These are phyloP conservation scores for Crithidia bombi DNA, from an alignment of 208 protist genomes.

Conservation along the genomic window DNA sequence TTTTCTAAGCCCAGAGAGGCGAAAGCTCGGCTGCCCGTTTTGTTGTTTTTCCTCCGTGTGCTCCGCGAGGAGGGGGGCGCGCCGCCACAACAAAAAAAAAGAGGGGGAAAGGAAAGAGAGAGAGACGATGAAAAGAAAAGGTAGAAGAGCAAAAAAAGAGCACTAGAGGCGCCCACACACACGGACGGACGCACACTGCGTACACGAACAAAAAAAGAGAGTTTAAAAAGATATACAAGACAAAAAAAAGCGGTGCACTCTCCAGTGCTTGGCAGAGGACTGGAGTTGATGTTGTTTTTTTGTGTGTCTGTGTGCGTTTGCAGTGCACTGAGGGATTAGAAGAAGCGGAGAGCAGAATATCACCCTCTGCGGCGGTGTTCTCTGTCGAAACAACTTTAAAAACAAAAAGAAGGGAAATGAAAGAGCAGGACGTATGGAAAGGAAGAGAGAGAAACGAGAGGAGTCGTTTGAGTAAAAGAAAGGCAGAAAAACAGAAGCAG, in stretches of 20 bases:
- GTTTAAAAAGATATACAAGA: background rate
- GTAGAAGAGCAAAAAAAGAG: background rate
- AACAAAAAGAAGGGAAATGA: constrained; percentile 10
- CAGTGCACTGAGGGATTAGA: background rate
- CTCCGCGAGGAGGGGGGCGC: too few relatives aligned
- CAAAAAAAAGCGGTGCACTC: background rate
- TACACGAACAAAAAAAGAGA: background rate
- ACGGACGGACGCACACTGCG: too few relatives aligned
- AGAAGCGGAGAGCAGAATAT: constrained; percentile 11
- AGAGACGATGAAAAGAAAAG: background rate
- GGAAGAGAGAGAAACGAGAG: background rate
- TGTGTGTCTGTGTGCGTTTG: background rate
- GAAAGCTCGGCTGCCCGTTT: too few relatives aligned
- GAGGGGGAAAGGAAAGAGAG: constrained; percentile 7
- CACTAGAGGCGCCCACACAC: background rate
- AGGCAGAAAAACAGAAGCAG: background rate
- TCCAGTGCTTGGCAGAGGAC: background rate
- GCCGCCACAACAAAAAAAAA: too few relatives aligned
- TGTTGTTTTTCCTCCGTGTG: background rate
- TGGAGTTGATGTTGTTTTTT: background rate
- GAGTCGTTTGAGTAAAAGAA: background rate
- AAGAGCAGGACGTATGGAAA: too few relatives aligned
- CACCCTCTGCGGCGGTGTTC: constrained; percentile 6
- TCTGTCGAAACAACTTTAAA: constrained; percentile 1
- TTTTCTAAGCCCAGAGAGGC: too few relatives aligned